These are phyloP conservation scores for Pyrenophora graminea DNA, from an alignment of 2,329 filamentous ascomycete species.

Conservation along the genomic window DNA sequence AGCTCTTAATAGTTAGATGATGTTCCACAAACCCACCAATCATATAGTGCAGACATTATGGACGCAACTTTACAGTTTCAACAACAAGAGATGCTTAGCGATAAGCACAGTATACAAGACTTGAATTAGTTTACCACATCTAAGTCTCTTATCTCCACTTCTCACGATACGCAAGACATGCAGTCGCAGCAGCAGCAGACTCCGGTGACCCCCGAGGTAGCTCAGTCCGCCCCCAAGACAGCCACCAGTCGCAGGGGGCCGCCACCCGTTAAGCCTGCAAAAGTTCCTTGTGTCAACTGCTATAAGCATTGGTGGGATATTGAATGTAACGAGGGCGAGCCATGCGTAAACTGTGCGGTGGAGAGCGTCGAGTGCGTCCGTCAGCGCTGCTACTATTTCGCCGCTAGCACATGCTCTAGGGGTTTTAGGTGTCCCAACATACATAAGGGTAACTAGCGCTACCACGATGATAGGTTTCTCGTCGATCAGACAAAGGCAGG, in stretches of 20 bases:
- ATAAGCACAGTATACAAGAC: too few species aligned
- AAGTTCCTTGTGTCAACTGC: not conserved
- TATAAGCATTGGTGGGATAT: constrained; percentile 1
- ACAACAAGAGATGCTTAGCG: not conserved
- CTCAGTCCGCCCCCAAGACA: too few species aligned
- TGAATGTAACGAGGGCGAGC: not conserved
- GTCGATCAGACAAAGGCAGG: not conserved
- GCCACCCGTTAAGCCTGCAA: not conserved
- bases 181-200: too few species aligned
- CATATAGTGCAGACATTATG: not conserved
- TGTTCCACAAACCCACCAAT: not conserved
- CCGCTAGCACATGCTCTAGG: not conserved
- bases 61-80: not conserved
- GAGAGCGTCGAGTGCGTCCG: not conserved
- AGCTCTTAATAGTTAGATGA: too few species aligned
- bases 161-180: too few species aligned
- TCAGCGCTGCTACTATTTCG: constrained; percentile 1
- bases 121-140: too few species aligned
- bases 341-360: not conserved
- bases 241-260: too few species aligned
- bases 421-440: not conserved
- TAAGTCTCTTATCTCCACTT: too few species aligned
- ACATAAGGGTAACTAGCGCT: not conserved
- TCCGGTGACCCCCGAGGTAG: too few species aligned
- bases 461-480: not conserved